phyloP scores from a whole-genome alignment of 2,329 filamentous ascomycete genomes.

The Verruconis gallopava region DNA sequence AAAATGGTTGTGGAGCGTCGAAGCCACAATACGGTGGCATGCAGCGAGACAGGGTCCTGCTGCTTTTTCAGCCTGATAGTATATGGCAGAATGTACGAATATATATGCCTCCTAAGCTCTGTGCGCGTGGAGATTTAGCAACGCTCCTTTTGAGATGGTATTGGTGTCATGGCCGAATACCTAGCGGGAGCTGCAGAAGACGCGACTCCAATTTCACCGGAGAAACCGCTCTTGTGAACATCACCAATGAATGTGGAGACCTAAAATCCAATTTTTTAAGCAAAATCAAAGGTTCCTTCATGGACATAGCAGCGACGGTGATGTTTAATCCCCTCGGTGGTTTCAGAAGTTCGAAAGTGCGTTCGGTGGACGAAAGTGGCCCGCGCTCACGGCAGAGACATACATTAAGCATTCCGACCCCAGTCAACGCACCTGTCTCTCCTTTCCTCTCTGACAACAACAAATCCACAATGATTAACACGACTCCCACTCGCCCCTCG shows the following conservation, averaged over 20 bases:
- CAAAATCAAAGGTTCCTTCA: too few species aligned
- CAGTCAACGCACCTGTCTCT: neutral
- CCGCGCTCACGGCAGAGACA: too few species aligned
- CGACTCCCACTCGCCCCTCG: neutral
- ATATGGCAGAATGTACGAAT: conserved; percentile 28
- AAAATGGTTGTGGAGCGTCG: conserved; percentile 29
- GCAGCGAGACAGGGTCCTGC: conserved; percentile 16
- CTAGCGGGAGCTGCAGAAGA: conserved; percentile 4
- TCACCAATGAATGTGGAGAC: too few species aligned
- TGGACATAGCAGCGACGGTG: too few species aligned
- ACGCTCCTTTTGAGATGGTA: neutral
- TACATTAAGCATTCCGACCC: too few species aligned
- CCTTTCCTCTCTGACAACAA: neutral
- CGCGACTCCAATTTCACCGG: neutral
- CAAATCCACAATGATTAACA: neutral
- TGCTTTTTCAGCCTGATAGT: conserved; percentile 18
- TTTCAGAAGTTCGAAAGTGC: too few species aligned
- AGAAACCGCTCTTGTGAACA: neutral
- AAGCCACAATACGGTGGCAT: conserved; percentile 26
- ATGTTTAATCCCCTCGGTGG: too few species aligned
- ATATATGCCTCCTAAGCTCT: conserved; percentile 32
- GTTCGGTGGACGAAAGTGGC: too few species aligned
- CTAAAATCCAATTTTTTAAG: too few species aligned
- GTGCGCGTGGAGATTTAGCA: neutral
- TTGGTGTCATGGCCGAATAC: neutral